A percentile compares a stretch with the other conserved stretches of the same genome.
Evolutionary conservation across 805 yeast genomes (phyloP).

Genomic region (Wickerhamiella parazyma): DNA sequence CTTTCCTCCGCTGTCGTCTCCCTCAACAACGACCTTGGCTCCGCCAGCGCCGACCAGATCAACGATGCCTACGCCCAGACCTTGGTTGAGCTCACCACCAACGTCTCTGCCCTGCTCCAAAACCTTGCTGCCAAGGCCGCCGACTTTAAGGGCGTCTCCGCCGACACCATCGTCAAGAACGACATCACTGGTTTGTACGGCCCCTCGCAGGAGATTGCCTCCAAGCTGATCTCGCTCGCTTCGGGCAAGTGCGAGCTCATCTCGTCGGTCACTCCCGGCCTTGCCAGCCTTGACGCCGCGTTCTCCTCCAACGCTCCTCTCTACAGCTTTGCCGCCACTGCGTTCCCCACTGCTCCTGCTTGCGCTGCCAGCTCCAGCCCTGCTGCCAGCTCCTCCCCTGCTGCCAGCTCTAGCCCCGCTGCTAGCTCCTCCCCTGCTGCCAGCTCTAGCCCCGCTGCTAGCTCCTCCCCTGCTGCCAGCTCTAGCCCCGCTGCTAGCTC

Average conservation of each 20-base stretch:
- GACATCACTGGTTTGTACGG: constrained; percentile 12
- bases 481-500: constrained; percentile 9
- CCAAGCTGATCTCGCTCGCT: constrained; percentile 8
- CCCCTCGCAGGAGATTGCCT: constrained; percentile 11
- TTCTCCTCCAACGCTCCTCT: constrained; percentile 13
- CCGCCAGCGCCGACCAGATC: constrained; percentile 11
- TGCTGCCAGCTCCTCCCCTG: background rate
- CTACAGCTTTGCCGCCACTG: constrained; percentile 9
- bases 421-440: constrained; percentile 14
- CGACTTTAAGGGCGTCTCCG: constrained; percentile 17
- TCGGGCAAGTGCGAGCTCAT: constrained; percentile 6
- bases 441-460: constrained; percentile 2
- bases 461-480: constrained; percentile 1
- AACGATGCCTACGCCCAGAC: constrained; percentile 7
- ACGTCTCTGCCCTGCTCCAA: constrained; percentile 14
- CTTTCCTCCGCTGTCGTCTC: constrained; percentile 11
- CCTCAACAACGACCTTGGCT: constrained; percentile 9
- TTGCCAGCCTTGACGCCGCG: constrained; percentile 2
- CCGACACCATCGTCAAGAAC: constrained; percentile 12
- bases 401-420: constrained; percentile 1
- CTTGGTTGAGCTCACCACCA: constrained; percentile 1
- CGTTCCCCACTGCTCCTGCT: constrained; percentile 15
- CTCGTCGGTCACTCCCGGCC: background rate
- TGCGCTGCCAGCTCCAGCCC: constrained; percentile 16
- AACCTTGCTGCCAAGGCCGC: constrained; percentile 17